phyloP scores from a whole-genome alignment of 306 rosid genomes.

The Dryas drummondii region DNA sequence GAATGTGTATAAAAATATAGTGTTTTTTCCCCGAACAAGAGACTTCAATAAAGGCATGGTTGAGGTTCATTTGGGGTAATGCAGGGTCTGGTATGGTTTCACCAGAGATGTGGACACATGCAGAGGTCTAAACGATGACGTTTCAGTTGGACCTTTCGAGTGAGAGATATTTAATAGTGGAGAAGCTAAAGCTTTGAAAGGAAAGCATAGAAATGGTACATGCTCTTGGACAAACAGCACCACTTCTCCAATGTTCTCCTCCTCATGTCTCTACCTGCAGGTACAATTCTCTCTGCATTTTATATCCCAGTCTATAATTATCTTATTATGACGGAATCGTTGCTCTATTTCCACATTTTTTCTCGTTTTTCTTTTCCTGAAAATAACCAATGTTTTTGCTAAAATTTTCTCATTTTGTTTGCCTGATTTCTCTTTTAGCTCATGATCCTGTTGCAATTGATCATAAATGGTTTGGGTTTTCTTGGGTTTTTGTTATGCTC shows the following conservation, averaged over 20 bases:
- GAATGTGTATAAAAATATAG: too few relatives aligned
- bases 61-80: too few relatives aligned
- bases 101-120: neutral
- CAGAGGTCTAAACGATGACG: neutral
- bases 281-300: constrained; percentile 26
- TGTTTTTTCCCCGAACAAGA: too few relatives aligned
- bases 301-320: neutral
- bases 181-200: constrained; percentile 16
- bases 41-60: too few relatives aligned
- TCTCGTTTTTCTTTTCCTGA: neutral
- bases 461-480: constrained; percentile 6
- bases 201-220: constrained; percentile 50
- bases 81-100: too few relatives aligned
- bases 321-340: neutral
- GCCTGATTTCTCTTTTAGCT: constrained; percentile 11
- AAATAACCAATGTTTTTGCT: neutral
- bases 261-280: constrained; percentile 29
- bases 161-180: neutral
- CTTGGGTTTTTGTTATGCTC: constrained; percentile 7
- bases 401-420: neutral
- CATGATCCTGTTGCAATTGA: neutral
- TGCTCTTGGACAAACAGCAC: constrained; percentile 47
- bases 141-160: neutral
- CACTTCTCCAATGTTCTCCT: constrained; percentile 41
- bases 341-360: neutral